Percentiles rank a stretch among this genome's conserved stretches.
phyloP scores from a whole-genome alignment of 2,329 filamentous ascomycete species.

The Aspergillus neoniger region DNA sequence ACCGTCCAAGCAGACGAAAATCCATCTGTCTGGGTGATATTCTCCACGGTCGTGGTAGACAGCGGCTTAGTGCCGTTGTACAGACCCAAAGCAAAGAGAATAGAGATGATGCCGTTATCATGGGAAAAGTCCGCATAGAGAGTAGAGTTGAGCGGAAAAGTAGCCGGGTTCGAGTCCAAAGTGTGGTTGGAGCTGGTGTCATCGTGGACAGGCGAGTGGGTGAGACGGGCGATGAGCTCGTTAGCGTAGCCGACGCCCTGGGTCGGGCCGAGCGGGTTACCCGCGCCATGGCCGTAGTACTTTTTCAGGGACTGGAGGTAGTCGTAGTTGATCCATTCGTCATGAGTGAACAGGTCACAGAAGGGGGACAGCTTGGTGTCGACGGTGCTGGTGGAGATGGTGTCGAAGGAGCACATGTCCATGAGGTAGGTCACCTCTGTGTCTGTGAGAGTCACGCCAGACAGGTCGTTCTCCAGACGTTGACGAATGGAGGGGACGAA shows the following conservation, averaged over 20 bases:
- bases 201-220: conserved; percentile 67
- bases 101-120: conserved; percentile 80
- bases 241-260: conserved; percentile 88
- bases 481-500: conserved; percentile 69
- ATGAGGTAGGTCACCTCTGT: conserved; percentile 71
- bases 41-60: conserved; percentile 51
- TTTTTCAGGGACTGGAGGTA: conserved; percentile 80
- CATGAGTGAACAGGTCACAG: conserved; percentile 70
- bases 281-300: conserved; percentile 78
- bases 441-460: conserved; percentile 65
- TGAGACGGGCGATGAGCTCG: conserved; percentile 81
- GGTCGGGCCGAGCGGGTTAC: conserved; percentile 76
- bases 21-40: conserved; percentile 60
- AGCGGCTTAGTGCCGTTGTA: conserved; percentile 67
- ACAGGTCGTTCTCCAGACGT: conserved; percentile 69
- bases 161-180: conserved; percentile 65
- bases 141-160: conserved; percentile 69
- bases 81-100: conserved; percentile 75
- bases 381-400: conserved; percentile 61
- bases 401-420: conserved; percentile 86
- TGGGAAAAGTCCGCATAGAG: conserved; percentile 91
- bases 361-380: conserved; percentile 65
- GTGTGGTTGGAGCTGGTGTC: conserved; percentile 76
- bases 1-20: conserved; percentile 78
- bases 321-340: conserved; percentile 77